phyloP scores from a whole-genome alignment of 129 eudicot species.

The Flaveria sonorensis region DNA sequence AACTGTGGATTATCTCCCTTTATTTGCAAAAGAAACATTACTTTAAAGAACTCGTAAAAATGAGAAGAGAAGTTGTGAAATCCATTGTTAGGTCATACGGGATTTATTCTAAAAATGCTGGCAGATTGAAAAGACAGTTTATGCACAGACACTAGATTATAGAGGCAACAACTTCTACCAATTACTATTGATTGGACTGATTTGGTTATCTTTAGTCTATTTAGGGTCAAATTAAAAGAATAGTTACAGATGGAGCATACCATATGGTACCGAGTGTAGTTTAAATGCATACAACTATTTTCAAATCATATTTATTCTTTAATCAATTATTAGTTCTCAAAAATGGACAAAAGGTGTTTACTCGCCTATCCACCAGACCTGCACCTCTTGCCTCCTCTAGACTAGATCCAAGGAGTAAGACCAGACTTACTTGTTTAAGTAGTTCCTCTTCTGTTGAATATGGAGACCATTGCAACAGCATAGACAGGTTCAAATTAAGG shows the following conservation, averaged over 20 bases:
- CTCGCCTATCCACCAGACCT: background rate
- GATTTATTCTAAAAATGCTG: background rate
- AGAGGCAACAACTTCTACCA: background rate
- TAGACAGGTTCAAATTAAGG: constrained; percentile 47
- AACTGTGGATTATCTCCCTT: too few relatives aligned
- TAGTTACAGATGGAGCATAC: background rate
- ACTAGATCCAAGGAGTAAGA: constrained; percentile 2
- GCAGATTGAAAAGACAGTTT: background rate
- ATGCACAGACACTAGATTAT: background rate
- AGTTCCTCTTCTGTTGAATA: constrained; percentile 65
- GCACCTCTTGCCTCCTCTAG: background rate
- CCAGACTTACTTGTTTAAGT: constrained; percentile 59
- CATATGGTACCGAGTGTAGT: background rate
- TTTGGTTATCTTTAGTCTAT: background rate
- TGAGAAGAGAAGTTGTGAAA: background rate
- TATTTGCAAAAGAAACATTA: too few relatives aligned
- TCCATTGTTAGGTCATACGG: background rate
- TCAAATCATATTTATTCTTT: background rate
- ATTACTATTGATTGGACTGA: background rate
- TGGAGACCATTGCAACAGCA: constrained; percentile 90
- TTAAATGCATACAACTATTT: background rate
- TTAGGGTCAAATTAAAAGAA: background rate
- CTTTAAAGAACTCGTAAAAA: background rate
- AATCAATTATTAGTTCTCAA: background rate
- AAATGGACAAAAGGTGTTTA: background rate